Evolutionary conservation across 768 basidiomycete genomes (phyloP), one percentile per base, ranked within the genome.

Genomic region (Tricholoma hemisulphureum): DNA sequence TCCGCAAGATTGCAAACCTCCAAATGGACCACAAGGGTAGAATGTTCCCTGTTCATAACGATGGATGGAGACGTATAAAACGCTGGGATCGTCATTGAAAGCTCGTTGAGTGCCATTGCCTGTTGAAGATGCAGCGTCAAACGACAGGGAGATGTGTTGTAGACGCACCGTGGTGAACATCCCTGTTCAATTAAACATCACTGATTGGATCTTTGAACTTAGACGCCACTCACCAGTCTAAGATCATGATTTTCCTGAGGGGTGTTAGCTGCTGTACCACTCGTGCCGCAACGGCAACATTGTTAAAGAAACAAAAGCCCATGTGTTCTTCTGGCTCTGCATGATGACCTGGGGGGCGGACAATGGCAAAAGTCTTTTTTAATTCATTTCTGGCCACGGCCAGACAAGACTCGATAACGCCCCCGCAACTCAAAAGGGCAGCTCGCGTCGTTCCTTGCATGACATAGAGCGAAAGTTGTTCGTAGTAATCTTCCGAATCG

Each of bases 301-400:
- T 99, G 72, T 99, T 99, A 77, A 95, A 97, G 77, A 99, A 97
- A 73, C 97, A 98, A 71, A 99, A 99, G 1, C 97, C 97, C 95
- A 98, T 98, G 61, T 93, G 91, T 68, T 95, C 90, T 62, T 97
- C 93, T 4, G 97, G 97, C 69, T 99, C 97, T 6, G 97, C 95
- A 67, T 99, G 97, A 69, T 99, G 97, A 0, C 97, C 97, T 0
- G 97, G 97, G 11, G 97, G 97, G 53, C 97, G 84, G 32, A 98
- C 95, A 60, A 98, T 93, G 2, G 97, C 97, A 69, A 99, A 89
- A 0, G 91, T 81, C 71, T 95, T 98, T 65, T 88, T 81, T 35
- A 98, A 77, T 62, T 87, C 81, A 13, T 87, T 74, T 31, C 85
- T 84, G 29, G 93, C 95, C 45, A 98, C 95, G 4, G 92, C 86